Percentiles rank a stretch among this genome's conserved stretches.
Evolutionary conservation across 2,329 filamentous ascomycete genomes (phyloP).

Genomic region (Alternaria triticimaculans): DNA sequence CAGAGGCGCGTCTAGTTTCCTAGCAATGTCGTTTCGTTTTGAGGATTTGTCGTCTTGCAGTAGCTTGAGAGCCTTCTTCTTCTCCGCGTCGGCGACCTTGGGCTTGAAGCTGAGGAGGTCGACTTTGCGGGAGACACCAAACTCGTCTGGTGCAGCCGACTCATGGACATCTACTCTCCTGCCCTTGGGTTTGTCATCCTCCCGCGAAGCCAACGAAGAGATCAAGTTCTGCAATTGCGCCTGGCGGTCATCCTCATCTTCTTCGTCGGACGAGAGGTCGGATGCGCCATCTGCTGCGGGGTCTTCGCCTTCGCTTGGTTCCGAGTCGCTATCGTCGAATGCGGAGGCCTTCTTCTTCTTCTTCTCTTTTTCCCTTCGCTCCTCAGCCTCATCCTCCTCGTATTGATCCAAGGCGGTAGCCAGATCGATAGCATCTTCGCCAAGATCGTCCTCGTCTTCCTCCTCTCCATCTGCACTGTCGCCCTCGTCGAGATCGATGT

Average conservation of each 20-base stretch:
- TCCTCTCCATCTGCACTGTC: constrained; percentile 55
- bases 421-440: constrained; percentile 68
- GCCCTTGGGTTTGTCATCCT: constrained; percentile 41
- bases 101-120: constrained; percentile 77
- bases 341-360: constrained; percentile 50
- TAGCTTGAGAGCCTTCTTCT: constrained; percentile 81
- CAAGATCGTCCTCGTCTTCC: constrained; percentile 67
- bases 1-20: constrained; percentile 82
- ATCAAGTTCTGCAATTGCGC: constrained; percentile 73
- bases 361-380: constrained; percentile 36
- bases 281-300: constrained; percentile 57
- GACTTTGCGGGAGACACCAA: constrained; percentile 69
- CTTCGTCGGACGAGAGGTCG: constrained; percentile 55
- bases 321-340: constrained; percentile 61
- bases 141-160: constrained; percentile 67
- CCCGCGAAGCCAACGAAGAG: constrained; percentile 64
- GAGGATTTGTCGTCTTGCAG: constrained; percentile 69
- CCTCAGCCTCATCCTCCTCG: constrained; percentile 45
- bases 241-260: constrained; percentile 59
- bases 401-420: constrained; percentile 65
- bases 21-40: constrained; percentile 62
- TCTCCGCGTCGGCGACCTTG: constrained; percentile 73
- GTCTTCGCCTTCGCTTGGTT: constrained; percentile 56
- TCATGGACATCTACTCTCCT: constrained; percentile 59
- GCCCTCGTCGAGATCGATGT: constrained; percentile 57